phyloP scores from a whole-genome alignment of 768 basidiomycete genomes.

The Tylopilus plumbeoviolaceoides region DNA sequence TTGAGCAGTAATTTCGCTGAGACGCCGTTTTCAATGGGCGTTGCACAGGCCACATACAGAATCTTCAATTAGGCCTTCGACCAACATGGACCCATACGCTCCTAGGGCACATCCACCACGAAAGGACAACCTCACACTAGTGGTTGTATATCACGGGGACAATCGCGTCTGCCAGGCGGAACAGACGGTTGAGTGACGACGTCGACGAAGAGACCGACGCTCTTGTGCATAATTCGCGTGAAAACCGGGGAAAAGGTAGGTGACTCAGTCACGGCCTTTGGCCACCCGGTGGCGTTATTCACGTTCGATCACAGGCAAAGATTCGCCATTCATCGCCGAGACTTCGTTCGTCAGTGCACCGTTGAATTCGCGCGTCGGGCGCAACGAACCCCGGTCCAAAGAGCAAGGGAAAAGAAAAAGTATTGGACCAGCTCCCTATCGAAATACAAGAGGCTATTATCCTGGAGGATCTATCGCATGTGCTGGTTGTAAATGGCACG shows the following conservation, averaged over 20 bases:
- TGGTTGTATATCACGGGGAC: conserved; percentile 67
- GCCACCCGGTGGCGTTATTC: neutral
- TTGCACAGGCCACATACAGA: no score
- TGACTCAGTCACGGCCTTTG: conserved; percentile 2
- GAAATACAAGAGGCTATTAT: conserved; percentile 95
- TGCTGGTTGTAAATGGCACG: conserved; percentile 71
- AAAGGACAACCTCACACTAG: conserved; percentile 65
- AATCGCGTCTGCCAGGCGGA: conserved; percentile 73
- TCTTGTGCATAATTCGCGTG: conserved; percentile 38
- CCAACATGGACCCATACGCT: conserved; percentile 60
- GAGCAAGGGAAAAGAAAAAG: conserved; percentile 62
- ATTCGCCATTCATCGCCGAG: conserved; percentile 83
- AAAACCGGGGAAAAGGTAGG: conserved; percentile 37
- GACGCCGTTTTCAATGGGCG: no score
- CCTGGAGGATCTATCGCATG: conserved; percentile 89
- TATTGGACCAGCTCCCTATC: conserved; percentile 66
- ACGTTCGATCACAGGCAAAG: conserved; percentile 37
- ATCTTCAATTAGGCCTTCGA: neutral
- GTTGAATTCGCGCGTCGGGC: conserved; percentile 79
- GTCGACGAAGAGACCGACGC: conserved; percentile 46
- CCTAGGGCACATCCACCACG: conserved; percentile 53
- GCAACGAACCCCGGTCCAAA: conserved; percentile 42
- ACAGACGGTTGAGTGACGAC: conserved; percentile 51
- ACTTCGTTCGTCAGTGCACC: conserved; percentile 89
- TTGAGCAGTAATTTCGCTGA: no score